phyloP scores from a whole-genome alignment of 2,329 filamentous ascomycete genomes.

The Grosmannia serpens region DNA sequence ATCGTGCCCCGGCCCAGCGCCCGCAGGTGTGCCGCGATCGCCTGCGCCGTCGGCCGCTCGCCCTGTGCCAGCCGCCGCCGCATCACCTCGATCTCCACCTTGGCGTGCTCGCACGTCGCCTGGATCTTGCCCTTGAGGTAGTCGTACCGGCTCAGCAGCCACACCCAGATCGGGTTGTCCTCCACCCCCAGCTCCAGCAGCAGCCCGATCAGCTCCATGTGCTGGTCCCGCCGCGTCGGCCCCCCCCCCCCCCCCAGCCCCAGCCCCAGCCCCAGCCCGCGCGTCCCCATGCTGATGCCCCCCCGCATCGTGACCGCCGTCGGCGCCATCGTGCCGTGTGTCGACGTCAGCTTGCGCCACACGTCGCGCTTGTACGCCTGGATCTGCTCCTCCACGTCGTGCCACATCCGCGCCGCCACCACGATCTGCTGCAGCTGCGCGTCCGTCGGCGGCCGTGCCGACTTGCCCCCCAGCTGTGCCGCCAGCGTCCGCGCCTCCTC shows the following conservation, averaged over 20 bases:
- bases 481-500: constrained; percentile 66
- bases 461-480: constrained; percentile 30
- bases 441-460: constrained; percentile 45
- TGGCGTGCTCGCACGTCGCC: constrained; percentile 69
- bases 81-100: constrained; percentile 84
- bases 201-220: constrained; percentile 83
- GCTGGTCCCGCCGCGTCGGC: constrained; percentile 54
- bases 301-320: neutral
- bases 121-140: constrained; percentile 79
- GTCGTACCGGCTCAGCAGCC: constrained; percentile 83
- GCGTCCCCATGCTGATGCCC: neutral
- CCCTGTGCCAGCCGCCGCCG: constrained; percentile 66
- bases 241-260: too few relatives aligned
- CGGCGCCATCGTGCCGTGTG: constrained; percentile 42
- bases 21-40: constrained; percentile 65
- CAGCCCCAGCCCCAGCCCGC: too few relatives aligned
- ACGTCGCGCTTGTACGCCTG: constrained; percentile 78
- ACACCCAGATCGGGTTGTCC: constrained; percentile 93
- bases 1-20: constrained; percentile 57
- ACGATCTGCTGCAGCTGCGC: constrained; percentile 76
- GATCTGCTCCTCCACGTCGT: constrained; percentile 80
- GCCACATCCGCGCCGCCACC: constrained; percentile 87
- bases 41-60: constrained; percentile 51
- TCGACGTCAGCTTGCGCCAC: constrained; percentile 68
- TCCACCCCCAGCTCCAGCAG: constrained; percentile 89